Evolutionary conservation across 805 yeast species (phyloP), one percentile per base, ranked within the genome.

Genomic region (Suhomyces pyralidae): DNA sequence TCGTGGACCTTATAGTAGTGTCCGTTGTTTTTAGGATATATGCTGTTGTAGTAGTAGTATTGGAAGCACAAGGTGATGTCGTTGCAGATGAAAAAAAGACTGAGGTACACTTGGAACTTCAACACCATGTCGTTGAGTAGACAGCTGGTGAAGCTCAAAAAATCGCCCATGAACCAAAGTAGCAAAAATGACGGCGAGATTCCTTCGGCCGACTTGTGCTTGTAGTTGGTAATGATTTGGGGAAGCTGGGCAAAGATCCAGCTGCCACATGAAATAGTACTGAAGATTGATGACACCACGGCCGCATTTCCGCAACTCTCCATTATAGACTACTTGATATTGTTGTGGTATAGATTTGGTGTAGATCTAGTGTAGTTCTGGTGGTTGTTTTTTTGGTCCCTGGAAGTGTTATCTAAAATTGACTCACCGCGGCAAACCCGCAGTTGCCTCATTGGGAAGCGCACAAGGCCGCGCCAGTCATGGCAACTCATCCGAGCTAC

Each of bases 241-340:
- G 92, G 92, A 15, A 83, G 61, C 65, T 86, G 92, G 2, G 92
- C 92, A 64, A 85, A 83, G 34, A 85, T 71, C 92, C 93, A 86
- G 53, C 84, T 77, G 5, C 70, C 66, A 38, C 83, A 68, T 3
- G 87, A 82, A 6, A 60, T 32, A 6, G 62, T 52, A 51, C 62
- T 55, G 49, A 64, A 61, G 40, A 58, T 20, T 7, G 52, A 47
- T 8, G 67, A 59, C 3, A 59, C 24, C 12, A 20, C 22, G 22
- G 36, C 25, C 36, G 25, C 45, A 42, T 42, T 24, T 15, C 22
- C 45, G 12, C 45, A 22, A 32, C 20, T 34, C 14, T 14, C 42
- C 28, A 28, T 30, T 22, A 7, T 12, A 20, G n/a, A n/a, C n/a
- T n/a, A n/a, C n/a, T 20, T 3, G 22, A 20, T 20, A 20, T 20